phyloP scores from a whole-genome alignment of 2,329 filamentous ascomycete species.

The Alternaria sp. region DNA sequence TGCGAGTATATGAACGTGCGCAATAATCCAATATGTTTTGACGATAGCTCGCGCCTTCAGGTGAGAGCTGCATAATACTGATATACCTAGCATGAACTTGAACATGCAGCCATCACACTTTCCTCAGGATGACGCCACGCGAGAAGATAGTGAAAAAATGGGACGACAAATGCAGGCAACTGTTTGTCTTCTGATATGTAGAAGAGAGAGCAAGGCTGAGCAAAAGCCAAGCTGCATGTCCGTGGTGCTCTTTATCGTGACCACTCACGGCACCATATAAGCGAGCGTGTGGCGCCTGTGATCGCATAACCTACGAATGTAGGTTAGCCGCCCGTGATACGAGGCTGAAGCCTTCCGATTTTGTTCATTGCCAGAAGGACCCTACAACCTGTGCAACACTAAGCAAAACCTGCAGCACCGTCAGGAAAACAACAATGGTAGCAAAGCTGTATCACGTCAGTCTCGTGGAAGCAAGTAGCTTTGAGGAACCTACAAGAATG shows the following conservation, averaged over 20 bases:
- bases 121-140: no score
- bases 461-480: neutral
- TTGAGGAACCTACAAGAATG: neutral
- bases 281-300: neutral
- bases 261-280: slow-evolving; percentile 6
- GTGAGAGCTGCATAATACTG: no score
- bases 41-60: no score
- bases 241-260: neutral
- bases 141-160: no score
- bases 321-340: slow-evolving; percentile 1
- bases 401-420: slow-evolving; percentile 27
- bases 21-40: no score
- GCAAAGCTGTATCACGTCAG: slow-evolving; percentile 23
- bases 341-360: neutral
- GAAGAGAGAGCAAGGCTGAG: no score
- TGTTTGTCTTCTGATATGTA: no score
- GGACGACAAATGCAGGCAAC: no score
- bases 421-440: slow-evolving; percentile 29
- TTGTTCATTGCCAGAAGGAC: slow-evolving; percentile 20
- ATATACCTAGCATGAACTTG: no score
- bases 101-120: no score
- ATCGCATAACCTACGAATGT: neutral
- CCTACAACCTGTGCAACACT: slow-evolving; percentile 31
- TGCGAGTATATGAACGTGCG: no score
- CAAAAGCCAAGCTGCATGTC: neutral